A percentile compares a stretch with the other conserved stretches of the same genome.
phyloP scores from a whole-genome alignment of 306 rosid species.

The Castanea sativa region DNA sequence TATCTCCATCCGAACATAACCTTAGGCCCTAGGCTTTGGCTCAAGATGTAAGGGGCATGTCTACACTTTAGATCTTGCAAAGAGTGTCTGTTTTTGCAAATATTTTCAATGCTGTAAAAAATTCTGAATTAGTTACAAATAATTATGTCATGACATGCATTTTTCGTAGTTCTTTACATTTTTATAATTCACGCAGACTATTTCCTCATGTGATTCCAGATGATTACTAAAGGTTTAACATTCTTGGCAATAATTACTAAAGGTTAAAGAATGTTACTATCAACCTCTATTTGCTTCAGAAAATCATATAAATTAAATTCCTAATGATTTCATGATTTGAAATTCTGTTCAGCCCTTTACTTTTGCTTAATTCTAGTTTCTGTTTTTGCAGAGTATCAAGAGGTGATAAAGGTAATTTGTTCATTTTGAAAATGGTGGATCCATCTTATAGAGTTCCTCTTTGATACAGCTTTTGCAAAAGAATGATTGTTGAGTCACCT shows the following conservation, averaged over 20 bases:
- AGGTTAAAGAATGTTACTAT: too few species aligned
- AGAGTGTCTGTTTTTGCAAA: not conserved
- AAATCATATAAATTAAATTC: not conserved
- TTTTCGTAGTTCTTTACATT: too few species aligned
- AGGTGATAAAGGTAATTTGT: not conserved
- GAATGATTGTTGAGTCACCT: not conserved
- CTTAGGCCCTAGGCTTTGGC: not conserved
- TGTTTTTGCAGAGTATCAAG: not conserved
- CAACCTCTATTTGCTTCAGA: not conserved
- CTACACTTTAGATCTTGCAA: not conserved
- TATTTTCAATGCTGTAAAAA: too few species aligned
- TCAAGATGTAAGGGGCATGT: not conserved
- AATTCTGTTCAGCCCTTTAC: not conserved
- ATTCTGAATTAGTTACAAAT: too few species aligned
- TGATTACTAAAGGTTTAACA: too few species aligned
- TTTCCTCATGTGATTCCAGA: too few species aligned
- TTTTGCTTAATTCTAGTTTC: not conserved
- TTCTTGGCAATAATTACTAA: too few species aligned
- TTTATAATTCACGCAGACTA: too few species aligned
- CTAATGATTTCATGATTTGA: not conserved
- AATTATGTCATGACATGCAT: too few species aligned
- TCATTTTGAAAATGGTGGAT: constrained; percentile 2
- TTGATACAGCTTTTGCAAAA: not conserved
- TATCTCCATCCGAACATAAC: too few species aligned
- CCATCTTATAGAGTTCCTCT: constrained; percentile 3